Percentiles rank a stretch among this genome's conserved stretches.
These are phyloP conservation scores for Cadophora sp. DNA, from an alignment of 2,329 filamentous ascomycete species.

Conservation along the genomic window DNA sequence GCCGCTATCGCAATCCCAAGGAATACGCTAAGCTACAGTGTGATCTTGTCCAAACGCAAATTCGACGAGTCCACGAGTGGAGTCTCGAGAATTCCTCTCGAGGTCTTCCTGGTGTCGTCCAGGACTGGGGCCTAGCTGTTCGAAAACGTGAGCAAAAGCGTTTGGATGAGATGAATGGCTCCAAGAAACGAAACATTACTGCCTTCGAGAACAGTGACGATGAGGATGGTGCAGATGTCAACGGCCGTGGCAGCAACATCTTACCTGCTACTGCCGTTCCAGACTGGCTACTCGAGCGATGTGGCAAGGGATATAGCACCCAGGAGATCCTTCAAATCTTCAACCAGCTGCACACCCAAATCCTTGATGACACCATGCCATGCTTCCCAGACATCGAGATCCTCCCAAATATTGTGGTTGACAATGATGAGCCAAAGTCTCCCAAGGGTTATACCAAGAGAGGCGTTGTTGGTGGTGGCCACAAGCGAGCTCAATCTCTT, in stretches of 20 bases:
- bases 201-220: conserved; percentile 37
- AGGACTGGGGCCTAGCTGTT: conserved; percentile 66
- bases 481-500: conserved; percentile 44
- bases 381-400: conserved; percentile 50
- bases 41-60: conserved; percentile 66
- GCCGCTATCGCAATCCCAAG: conserved; percentile 69
- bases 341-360: conserved; percentile 45
- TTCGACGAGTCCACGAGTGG: conserved; percentile 69
- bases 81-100: conserved; percentile 54
- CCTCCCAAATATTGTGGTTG: conserved; percentile 45
- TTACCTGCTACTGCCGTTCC: conserved; percentile 44
- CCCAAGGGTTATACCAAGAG: conserved; percentile 41
- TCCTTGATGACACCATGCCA: conserved; percentile 44
- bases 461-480: conserved; percentile 26
- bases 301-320: conserved; percentile 44
- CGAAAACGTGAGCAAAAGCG: conserved; percentile 70
- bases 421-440: conserved; percentile 40
- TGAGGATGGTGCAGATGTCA: conserved; percentile 36
- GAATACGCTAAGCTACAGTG: conserved; percentile 69
- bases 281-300: conserved; percentile 42
- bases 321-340: conserved; percentile 47
- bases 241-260: conserved; percentile 24
- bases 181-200: conserved; percentile 38
- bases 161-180: conserved; percentile 49
- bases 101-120: conserved; percentile 53